Base-by-base conservation (phyloP, 768 basidiomycete species). In the Dioszegia hungarica region DNA sequence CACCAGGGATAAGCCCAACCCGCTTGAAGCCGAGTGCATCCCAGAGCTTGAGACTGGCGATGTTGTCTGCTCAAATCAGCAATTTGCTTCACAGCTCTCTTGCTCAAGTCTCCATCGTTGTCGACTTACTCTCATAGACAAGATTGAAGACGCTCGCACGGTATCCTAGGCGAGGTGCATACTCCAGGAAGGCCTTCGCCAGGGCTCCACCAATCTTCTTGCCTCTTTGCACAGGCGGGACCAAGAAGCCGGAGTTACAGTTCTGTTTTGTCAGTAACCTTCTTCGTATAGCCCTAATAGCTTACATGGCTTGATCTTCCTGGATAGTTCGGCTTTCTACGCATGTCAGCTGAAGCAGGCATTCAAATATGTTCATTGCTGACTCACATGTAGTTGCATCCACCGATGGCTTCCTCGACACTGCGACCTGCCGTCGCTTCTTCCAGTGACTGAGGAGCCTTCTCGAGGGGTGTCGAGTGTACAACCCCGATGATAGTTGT, bases 231-330 rank as follows among this genome's bases (percentile, higher is more conserved):
- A 67, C 66, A 5, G 82, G 79, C 20, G 86, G 83, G 6, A 92
- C 85, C 33, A 94, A 79, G 76, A 95, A 95, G 2, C 92, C 92
- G 3, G 83, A 90, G 66, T 94, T 95, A 40, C 68, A 70, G 54
- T 68, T 66, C 64, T 63, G 25, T 1, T 34, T 6, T 2, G 20
- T 31, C 5, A 61, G 31, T 12, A 40, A 43, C 8, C 4, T 17
- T 36, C 17, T 20, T 28, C 40, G 29, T 43, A 37, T 9, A 41
- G 12, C 29, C 37, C 36, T 37, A n/a, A 51, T 34, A 17, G 22
- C 88, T 79, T 69, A 88, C 90, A 81, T 91, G 90, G 38, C 88
- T 89, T 9, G 88, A 90, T 59, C 90, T 80, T 37, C 89, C 89
- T 6, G 90, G 91, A 77, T 92, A 93, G 69, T 92, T 92, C 6